Conservation (phyloP, 495 filamentous ascomycete genomes). For the Oidiodendron maius region DNA sequence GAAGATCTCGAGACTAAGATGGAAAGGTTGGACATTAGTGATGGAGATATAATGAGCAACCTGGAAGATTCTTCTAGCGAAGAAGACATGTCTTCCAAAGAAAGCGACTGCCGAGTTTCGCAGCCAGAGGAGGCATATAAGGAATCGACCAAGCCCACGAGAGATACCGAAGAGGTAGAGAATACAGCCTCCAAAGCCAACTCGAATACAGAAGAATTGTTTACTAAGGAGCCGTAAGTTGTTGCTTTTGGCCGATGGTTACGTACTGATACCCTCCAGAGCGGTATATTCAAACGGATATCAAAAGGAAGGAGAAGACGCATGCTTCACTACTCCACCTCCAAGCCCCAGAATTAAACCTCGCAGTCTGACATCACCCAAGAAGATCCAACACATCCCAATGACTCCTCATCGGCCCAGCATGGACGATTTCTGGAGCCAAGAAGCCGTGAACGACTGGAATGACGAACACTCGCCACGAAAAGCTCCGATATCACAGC, state of each 20-base stretch:
- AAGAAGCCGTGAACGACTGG: constrained; percentile 72
- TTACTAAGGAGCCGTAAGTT: constrained; percentile 16
- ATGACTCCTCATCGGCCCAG: constrained; percentile 48
- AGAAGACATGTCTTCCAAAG: not conserved
- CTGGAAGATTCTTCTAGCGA: not conserved
- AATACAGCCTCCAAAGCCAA: not conserved
- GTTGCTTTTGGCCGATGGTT: no score
- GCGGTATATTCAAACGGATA: no score
- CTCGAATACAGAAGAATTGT: constrained; percentile 14
- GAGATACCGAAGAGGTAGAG: not conserved
- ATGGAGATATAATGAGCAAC: not conserved
- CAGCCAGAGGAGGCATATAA: not conserved
- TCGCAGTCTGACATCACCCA: constrained; percentile 19
- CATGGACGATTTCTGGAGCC: constrained; percentile 76
- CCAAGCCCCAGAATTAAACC: constrained; percentile 10
- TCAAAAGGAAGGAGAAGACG: no score
- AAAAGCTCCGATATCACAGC: constrained; percentile 36
- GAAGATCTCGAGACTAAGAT: constrained; percentile 4
- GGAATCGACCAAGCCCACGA: not conserved
- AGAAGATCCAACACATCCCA: constrained; percentile 24
- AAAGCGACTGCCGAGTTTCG: not conserved
- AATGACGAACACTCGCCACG: constrained; percentile 70
- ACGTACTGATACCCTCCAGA: no score
- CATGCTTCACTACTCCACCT: constrained; percentile 16
- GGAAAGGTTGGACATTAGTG: not conserved